Base-by-base conservation (phyloP, 345 rosid genomes). In the Gossypium stocksii region DNA sequence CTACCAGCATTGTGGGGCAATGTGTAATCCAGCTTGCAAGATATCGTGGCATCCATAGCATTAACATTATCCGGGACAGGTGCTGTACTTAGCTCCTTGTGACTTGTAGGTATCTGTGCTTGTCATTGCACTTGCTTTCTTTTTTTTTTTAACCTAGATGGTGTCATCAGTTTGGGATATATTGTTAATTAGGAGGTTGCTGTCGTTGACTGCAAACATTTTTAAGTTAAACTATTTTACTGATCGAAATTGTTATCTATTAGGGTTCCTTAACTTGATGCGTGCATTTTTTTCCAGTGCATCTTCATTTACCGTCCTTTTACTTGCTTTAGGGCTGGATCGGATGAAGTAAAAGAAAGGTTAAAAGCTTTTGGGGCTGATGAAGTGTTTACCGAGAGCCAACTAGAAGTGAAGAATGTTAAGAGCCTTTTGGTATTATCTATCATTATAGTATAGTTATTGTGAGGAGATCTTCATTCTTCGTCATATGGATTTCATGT, bases 1-100 rank as follows among this genome's bases (percentile, higher is more conserved):
- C 97, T 74, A 90, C 97, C 46, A 93, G 94, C 82, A 89, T 90
- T 6, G 96, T 92, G 49, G 97, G 99, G 66, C 98, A 86, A 78
- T 93, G 99, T 81, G 78, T 90, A 46, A 88, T 91, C 77, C 99
- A 92, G 85, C 85, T 94, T 79, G 98, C 97, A 7, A 79, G 73
- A 76, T 80, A 80, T 23, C 87, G 87, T 64, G 85, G 95, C 74
- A 86, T 94, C 76, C 86, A 83, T 76, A 94, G 84, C 78, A 79
- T 91, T 75, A 92, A 93, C 56, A 72, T 93, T 62, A 89, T 93
- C 64, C 88, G 92, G 86, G 99, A 94, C 77, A 94, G 93, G 97
- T 92, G 72, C 51, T 27, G 15, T 53, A 64, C 60, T 54, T 34
- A 52, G 14, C 29, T 27, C 20, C 56, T 66, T 54, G 29, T 48